Conservation (phyloP, 257 asterid species). For the Penstemon newberryi region DNA sequence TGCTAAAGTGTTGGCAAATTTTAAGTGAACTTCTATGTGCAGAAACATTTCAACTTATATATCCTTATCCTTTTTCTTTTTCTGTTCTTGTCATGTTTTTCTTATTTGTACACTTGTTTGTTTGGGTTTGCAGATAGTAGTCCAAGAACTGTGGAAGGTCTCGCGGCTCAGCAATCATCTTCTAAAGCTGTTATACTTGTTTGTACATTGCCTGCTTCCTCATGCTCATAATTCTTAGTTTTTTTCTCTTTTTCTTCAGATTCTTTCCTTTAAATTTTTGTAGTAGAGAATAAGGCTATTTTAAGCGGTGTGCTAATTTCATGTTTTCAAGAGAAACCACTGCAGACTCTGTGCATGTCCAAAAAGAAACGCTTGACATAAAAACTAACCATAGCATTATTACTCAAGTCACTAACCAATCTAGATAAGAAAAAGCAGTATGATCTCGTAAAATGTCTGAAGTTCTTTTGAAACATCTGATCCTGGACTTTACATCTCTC, state of each 20-base stretch:
- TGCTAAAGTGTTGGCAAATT: conserved; percentile 14
- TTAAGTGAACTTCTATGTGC: background rate
- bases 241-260: background rate
- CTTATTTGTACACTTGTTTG: conserved; percentile 14
- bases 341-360: conserved; percentile 25
- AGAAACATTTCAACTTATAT: conserved; percentile 1
- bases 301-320: conserved; percentile 9
- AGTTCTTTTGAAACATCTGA: background rate
- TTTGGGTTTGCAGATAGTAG: conserved; percentile 51
- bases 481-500: no score
- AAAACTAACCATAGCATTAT: background rate
- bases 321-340: conserved; percentile 1
- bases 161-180: conserved; percentile 50
- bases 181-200: conserved; percentile 93
- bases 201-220: conserved; percentile 75
- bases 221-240: conserved; percentile 23
- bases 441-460: background rate
- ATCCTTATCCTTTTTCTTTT: conserved; percentile 1
- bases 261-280: conserved; percentile 15
- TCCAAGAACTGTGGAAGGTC: conserved; percentile 61
- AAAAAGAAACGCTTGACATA: background rate
- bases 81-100: conserved; percentile 6
- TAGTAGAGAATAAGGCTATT: conserved; percentile 10
- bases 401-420: background rate
- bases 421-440: background rate